Conservation (phyloP, 2,329 filamentous ascomycete species). For the Aspergillus piperis region DNA sequence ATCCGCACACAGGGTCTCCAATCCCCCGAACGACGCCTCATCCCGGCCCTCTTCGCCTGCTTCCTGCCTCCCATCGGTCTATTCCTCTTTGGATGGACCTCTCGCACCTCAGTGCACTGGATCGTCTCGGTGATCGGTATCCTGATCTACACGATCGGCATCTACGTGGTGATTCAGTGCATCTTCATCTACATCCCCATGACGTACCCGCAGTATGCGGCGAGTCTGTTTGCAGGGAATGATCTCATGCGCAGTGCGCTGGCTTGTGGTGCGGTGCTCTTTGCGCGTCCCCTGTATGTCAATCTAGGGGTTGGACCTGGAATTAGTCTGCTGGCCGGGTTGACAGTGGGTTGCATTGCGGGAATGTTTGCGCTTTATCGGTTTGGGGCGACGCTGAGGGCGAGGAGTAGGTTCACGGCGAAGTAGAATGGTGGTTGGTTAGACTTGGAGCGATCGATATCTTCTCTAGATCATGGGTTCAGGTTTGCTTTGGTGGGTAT, state of each 20-base stretch:
- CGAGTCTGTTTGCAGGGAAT: slow-evolving; percentile 36
- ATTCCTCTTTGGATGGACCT: slow-evolving; percentile 50
- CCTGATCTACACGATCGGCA: slow-evolving; percentile 36
- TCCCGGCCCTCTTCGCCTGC: slow-evolving; percentile 55
- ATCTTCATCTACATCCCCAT: slow-evolving; percentile 37
- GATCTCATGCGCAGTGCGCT: slow-evolving; percentile 34
- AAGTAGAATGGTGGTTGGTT: not conserved
- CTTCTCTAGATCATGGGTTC: too few species aligned
- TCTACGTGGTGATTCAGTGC: slow-evolving; percentile 45
- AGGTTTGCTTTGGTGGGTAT: too few species aligned
- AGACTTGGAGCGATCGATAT: not conserved
- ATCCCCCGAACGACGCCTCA: slow-evolving; percentile 54
- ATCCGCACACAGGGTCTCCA: slow-evolving; percentile 52
- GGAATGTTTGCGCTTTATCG: slow-evolving; percentile 21
- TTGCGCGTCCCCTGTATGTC: slow-evolving; percentile 28
- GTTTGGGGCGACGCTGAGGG: slow-evolving; percentile 17
- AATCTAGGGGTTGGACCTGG: slow-evolving; percentile 32
- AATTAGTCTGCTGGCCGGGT: slow-evolving; percentile 35
- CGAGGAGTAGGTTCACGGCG: slow-evolving; percentile 7
- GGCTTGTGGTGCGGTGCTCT: slow-evolving; percentile 39
- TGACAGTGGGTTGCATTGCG: slow-evolving; percentile 28
- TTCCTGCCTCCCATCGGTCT: slow-evolving; percentile 59
- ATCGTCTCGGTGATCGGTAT: slow-evolving; percentile 41
- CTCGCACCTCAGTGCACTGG: slow-evolving; percentile 28
- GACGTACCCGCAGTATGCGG: slow-evolving; percentile 30